These are phyloP conservation scores for Babesia ovis DNA, from an alignment of 169 alveolate genomes.

Conservation along the genomic window DNA sequence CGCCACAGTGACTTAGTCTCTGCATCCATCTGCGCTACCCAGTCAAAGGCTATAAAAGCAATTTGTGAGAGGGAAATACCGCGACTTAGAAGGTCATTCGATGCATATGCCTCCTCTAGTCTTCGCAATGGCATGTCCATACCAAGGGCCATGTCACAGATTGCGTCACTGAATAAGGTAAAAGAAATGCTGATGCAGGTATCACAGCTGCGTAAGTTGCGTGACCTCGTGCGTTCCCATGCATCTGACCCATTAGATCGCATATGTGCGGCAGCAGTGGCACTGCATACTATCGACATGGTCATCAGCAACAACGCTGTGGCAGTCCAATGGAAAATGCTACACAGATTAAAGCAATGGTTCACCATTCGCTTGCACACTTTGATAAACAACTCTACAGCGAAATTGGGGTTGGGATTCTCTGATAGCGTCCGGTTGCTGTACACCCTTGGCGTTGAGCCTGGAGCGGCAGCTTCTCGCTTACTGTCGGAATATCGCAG, in stretches of 20 bases:
- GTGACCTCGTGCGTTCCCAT: constrained; percentile 16
- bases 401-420: constrained; percentile 5
- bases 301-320: neutral
- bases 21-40: constrained; percentile 5
- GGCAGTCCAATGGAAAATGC: neutral
- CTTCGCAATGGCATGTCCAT: constrained; percentile 24
- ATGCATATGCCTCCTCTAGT: constrained; percentile 37
- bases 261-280: constrained; percentile 35
- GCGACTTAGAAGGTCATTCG: constrained; percentile 19
- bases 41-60: neutral
- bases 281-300: constrained; percentile 4
- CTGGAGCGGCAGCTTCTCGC: constrained; percentile 9
- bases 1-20: constrained; percentile 44
- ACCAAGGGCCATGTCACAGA: neutral
- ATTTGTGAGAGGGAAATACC: constrained; percentile 1
- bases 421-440: neutral
- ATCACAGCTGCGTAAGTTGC: neutral
- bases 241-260: neutral
- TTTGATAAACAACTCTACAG: neutral
- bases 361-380: constrained; percentile 15
- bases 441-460: neutral
- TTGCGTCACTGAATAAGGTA: neutral
- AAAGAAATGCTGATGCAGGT: neutral
- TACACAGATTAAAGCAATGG: neutral
- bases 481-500: constrained; percentile 13